Percentiles rank a stretch among this genome's conserved stretches.
Evolutionary conservation across 345 rosid species (phyloP).

Genomic region (Erucastrum elatum): DNA sequence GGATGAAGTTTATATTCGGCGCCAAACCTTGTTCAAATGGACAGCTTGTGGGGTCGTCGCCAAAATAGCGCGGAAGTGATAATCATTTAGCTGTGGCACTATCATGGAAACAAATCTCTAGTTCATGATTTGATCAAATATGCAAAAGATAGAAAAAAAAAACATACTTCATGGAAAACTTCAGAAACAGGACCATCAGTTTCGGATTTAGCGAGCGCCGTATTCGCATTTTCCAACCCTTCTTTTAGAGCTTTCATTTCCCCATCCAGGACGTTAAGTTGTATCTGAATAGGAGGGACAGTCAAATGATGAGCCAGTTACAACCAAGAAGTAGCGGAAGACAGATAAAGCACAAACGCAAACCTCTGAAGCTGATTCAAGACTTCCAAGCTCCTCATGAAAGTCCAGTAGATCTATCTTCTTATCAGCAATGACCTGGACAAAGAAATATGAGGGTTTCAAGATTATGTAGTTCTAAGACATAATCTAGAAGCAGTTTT

Average conservation of each 20-base stretch:
- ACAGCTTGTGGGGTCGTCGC: slow-evolving; percentile 93
- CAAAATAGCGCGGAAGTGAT: slow-evolving; percentile 76
- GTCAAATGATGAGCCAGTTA: slow-evolving; percentile 10
- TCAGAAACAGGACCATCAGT: slow-evolving; percentile 93
- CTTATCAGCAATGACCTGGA: slow-evolving; percentile 75
- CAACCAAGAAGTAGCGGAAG: not conserved
- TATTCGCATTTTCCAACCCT: slow-evolving; percentile 87
- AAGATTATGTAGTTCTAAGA: not conserved
- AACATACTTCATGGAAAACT: slow-evolving; percentile 69
- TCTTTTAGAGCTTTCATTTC: slow-evolving; percentile 96
- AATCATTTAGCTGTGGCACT: not conserved
- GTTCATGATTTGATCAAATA: not conserved
- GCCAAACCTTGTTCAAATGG: slow-evolving; percentile 96
- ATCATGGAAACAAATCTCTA: slow-evolving; percentile 14
- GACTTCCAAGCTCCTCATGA: slow-evolving; percentile 75
- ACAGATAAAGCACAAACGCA: not conserved
- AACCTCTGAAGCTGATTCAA: slow-evolving; percentile 90
- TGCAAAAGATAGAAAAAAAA: not conserved
- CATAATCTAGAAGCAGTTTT: not conserved
- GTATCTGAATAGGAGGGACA: slow-evolving; percentile 61
- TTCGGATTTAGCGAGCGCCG: slow-evolving; percentile 80
- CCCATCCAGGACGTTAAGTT: slow-evolving; percentile 87
- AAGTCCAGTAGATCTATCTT: slow-evolving; percentile 73
- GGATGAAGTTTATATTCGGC: slow-evolving; percentile 1
- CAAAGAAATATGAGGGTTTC: slow-evolving; percentile 9